phyloP scores from a whole-genome alignment of 768 basidiomycete species.

The Boletus subcaerulescens region DNA sequence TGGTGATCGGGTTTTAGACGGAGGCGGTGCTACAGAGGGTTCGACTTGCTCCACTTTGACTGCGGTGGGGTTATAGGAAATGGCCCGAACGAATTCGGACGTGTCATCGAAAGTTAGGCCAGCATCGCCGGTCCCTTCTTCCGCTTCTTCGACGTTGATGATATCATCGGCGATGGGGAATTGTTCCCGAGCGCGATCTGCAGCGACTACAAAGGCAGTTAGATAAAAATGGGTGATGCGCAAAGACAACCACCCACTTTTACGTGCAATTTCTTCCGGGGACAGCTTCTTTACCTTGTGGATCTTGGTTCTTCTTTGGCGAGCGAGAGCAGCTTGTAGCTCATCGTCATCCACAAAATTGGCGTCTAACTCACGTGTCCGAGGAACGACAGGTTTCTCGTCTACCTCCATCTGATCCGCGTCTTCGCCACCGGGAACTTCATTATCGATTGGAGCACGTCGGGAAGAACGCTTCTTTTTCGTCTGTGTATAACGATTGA shows the following conservation, averaged over 20 bases:
- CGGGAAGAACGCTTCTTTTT: slow-evolving; percentile 89
- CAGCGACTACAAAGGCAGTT: slow-evolving; percentile 50
- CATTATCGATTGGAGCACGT: slow-evolving; percentile 47
- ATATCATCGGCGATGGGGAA: slow-evolving; percentile 36
- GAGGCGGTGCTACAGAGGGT: slow-evolving; percentile 22
- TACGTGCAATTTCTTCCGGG: slow-evolving; percentile 78
- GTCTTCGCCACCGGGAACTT: slow-evolving; percentile 21
- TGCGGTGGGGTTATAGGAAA: slow-evolving; percentile 60
- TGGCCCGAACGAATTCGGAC: slow-evolving; percentile 90
- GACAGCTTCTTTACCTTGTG: slow-evolving; percentile 72
- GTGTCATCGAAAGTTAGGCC: slow-evolving; percentile 94
- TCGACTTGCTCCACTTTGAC: slow-evolving; percentile 50
- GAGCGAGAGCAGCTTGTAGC: slow-evolving; percentile 87
- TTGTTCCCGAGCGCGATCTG: slow-evolving; percentile 56
- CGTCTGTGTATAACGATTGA: slow-evolving; percentile 45
- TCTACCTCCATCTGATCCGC: slow-evolving; percentile 73
- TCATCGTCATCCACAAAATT: slow-evolving; percentile 99
- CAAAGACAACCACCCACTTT: slow-evolving; percentile 47
- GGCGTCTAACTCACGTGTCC: slow-evolving; percentile 69
- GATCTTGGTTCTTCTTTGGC: slow-evolving; percentile 78
- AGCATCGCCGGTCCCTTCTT: slow-evolving; percentile 33
- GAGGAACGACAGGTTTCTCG: slow-evolving; percentile 61
- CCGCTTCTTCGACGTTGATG: slow-evolving; percentile 48
- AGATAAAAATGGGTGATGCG: neutral
- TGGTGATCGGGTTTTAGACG: slow-evolving; percentile 37